phyloP scores from a whole-genome alignment of 2,329 filamentous ascomycete species.

The Emergomyces orientalis region DNA sequence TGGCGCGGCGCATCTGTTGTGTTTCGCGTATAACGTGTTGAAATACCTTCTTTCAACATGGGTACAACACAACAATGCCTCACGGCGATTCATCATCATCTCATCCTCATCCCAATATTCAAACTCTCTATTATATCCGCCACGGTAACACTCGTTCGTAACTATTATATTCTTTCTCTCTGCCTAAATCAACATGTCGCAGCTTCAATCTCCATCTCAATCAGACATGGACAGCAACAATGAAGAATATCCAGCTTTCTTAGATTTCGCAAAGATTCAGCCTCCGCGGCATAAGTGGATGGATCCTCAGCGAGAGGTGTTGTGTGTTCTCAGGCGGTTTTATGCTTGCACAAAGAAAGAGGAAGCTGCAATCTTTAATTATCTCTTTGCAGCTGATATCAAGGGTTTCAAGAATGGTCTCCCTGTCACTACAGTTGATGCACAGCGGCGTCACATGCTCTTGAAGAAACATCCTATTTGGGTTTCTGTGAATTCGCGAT shows the following conservation, averaged over 20 bases:
- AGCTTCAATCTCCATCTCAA: neutral
- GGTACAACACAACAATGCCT: no score
- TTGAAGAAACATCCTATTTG: constrained; percentile 17
- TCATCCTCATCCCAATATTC: neutral
- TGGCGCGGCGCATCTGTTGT: no score
- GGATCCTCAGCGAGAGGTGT: constrained; percentile 2
- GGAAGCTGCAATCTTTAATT: constrained; percentile 22
- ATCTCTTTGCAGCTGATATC: constrained; percentile 14
- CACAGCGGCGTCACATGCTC: constrained; percentile 21
- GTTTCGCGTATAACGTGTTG: no score
- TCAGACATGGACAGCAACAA: neutral
- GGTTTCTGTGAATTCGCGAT: constrained; percentile 18
- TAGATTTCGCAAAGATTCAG: constrained; percentile 1
- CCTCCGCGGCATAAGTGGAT: constrained; percentile 9
- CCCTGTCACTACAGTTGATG: constrained; percentile 10
- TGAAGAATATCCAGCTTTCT: neutral
- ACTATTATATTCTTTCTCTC: neutral
- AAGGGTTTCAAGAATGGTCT: constrained; percentile 17
- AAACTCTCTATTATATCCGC: neutral
- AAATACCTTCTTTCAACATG: no score
- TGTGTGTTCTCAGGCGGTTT: constrained; percentile 10
- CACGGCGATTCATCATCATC: neutral
- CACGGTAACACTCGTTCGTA: no score
- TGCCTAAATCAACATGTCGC: neutral
- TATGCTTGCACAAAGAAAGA: constrained; percentile 8